Percentiles rank a stretch among this genome's conserved stretches.
Conservation (phyloP, 495 filamentous ascomycete genomes). For the Saxophila tyrrhenica region DNA sequence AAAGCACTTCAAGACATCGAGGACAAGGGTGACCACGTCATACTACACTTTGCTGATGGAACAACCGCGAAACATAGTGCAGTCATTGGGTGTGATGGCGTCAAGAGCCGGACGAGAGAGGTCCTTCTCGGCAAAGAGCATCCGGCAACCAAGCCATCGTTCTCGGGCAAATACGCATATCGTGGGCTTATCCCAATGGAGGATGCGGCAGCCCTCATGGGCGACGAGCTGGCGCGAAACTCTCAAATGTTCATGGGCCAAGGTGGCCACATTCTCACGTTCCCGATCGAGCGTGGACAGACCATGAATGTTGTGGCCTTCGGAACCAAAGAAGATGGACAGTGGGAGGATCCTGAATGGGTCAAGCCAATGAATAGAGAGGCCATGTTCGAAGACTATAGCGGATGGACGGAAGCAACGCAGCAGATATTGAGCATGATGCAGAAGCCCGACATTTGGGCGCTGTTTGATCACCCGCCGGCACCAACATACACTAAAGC, state of each 20-base stretch:
- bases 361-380: slow-evolving; percentile 44
- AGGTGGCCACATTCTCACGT: slow-evolving; percentile 50
- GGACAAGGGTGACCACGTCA: slow-evolving; percentile 26
- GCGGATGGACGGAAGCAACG: slow-evolving; percentile 41
- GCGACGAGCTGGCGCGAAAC: slow-evolving; percentile 41
- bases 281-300: slow-evolving; percentile 51
- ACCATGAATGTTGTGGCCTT: slow-evolving; percentile 53
- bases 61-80: slow-evolving; percentile 32
- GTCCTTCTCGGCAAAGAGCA: slow-evolving; percentile 34
- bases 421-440: slow-evolving; percentile 34
- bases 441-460: slow-evolving; percentile 45
- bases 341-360: slow-evolving; percentile 45
- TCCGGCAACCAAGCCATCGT: slow-evolving; percentile 30
- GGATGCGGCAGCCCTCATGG: slow-evolving; percentile 40
- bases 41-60: slow-evolving; percentile 46
- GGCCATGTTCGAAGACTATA: slow-evolving; percentile 45
- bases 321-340: slow-evolving; percentile 25
- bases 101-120: slow-evolving; percentile 39
- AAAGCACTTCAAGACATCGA: slow-evolving; percentile 30
- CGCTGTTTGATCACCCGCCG: slow-evolving; percentile 50
- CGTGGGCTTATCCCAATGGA: slow-evolving; percentile 52
- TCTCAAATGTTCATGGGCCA: slow-evolving; percentile 46
- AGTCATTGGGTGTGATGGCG: slow-evolving; percentile 48
- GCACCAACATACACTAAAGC: slow-evolving; percentile 44
- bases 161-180: slow-evolving; percentile 44